A percentile compares a stretch with the other conserved stretches of the same genome.
Evolutionary conservation across 352 stramenopile species (phyloP).

Genomic region (Plasmopara viticola): DNA sequence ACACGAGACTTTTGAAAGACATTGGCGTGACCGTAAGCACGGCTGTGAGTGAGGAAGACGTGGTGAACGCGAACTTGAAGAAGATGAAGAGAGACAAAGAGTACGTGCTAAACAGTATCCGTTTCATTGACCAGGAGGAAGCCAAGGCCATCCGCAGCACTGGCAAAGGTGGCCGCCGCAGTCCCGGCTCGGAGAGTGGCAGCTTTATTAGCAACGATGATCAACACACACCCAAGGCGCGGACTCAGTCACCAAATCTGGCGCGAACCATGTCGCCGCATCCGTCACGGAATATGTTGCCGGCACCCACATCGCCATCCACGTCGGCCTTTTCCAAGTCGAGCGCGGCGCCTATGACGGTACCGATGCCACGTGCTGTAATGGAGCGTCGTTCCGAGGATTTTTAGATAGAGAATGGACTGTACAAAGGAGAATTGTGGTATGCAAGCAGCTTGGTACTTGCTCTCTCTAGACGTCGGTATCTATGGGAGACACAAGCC

Average conservation of each 20-base stretch:
- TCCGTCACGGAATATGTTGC: constrained; percentile 9
- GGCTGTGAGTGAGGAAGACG: constrained; percentile 56
- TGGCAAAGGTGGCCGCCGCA: constrained; percentile 58
- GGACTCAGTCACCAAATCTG: constrained; percentile 19
- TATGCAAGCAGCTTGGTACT: constrained; percentile 20
- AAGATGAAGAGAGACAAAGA: constrained; percentile 87
- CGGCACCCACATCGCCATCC: constrained; percentile 11
- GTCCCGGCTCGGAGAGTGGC: constrained; percentile 47
- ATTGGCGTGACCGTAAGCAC: constrained; percentile 44
- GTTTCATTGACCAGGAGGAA: constrained; percentile 86
- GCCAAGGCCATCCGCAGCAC: constrained; percentile 79
- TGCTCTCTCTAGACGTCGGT: constrained; percentile 32
- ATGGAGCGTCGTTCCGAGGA: constrained; percentile 33
- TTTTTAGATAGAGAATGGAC: constrained; percentile 35
- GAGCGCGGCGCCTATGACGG: constrained; percentile 16
- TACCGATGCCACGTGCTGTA: constrained; percentile 18
- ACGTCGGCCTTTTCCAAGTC: constrained; percentile 13
- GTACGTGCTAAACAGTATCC: constrained; percentile 85
- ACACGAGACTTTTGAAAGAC: constrained; percentile 58
- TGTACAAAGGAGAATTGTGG: constrained; percentile 15
- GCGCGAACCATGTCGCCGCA: constrained; percentile 20
- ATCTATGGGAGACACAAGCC: constrained; percentile 30
- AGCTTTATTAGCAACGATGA: constrained; percentile 39
- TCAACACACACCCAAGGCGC: constrained; percentile 30
- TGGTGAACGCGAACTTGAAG: constrained; percentile 59